These are phyloP conservation scores for Citrus glauca DNA, from an alignment of 345 rosid species.

Conservation along the genomic window DNA sequence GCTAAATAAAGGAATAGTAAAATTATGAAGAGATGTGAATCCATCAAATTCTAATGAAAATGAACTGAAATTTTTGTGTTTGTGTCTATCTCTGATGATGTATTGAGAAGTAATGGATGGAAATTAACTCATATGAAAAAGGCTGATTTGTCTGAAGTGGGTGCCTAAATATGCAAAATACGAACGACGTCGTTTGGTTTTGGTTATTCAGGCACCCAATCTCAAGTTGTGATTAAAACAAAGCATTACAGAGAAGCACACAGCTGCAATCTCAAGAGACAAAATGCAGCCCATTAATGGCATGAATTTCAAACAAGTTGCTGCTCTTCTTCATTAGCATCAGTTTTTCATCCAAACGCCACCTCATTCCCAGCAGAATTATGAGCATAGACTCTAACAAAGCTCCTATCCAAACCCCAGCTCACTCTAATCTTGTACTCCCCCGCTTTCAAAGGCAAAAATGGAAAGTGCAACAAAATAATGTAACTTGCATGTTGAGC, in stretches of 20 bases:
- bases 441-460: constrained; percentile 22
- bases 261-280: constrained; percentile 29
- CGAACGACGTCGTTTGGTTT: no score
- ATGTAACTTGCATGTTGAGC: not conserved
- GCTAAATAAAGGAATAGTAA: no score
- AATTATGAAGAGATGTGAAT: no score
- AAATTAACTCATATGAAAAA: no score
- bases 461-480: not conserved
- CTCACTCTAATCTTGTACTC: constrained; percentile 13
- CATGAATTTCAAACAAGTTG: constrained; percentile 27
- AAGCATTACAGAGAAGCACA: constrained; percentile 21
- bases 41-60: no score
- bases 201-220: no score
- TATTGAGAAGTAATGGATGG: no score
- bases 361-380: constrained; percentile 19
- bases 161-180: no score
- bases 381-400: constrained; percentile 26
- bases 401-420: constrained; percentile 23
- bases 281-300: constrained; percentile 31
- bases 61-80: no score
- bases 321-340: constrained; percentile 9
- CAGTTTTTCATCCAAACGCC: constrained; percentile 34
- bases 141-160: no score
- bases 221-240: no score
- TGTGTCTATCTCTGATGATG: no score